These are phyloP conservation scores for Simplicillium sp. DNA, from an alignment of 2,329 filamentous ascomycete genomes.

Conservation along the genomic window DNA sequence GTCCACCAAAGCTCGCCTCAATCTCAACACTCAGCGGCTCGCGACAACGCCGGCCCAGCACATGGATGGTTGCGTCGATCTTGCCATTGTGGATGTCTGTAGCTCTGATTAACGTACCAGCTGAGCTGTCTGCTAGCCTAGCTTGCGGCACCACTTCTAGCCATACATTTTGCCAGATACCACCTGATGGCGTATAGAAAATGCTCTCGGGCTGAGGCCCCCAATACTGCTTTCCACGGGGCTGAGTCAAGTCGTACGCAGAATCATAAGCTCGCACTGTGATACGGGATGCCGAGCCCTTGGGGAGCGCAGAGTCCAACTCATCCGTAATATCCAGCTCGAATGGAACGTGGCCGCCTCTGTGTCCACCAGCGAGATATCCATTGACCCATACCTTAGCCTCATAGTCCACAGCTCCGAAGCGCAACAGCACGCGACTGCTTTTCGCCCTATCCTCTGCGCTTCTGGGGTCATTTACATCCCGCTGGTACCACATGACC, in stretches of 20 bases:
- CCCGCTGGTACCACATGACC: slow-evolving; percentile 57
- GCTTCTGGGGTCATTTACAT: slow-evolving; percentile 38
- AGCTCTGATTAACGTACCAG: slow-evolving; percentile 47
- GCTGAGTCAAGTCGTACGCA: slow-evolving; percentile 53
- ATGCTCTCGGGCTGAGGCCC: slow-evolving; percentile 49
- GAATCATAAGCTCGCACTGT: slow-evolving; percentile 54
- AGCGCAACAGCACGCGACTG: slow-evolving; percentile 39
- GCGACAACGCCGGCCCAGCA: slow-evolving; percentile 37
- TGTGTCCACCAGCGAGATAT: slow-evolving; percentile 40
- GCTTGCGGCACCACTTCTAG: slow-evolving; percentile 43
- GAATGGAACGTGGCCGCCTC: slow-evolving; percentile 50
- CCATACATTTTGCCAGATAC: slow-evolving; percentile 50
- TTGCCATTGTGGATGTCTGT: slow-evolving; percentile 42
- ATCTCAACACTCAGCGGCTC: slow-evolving; percentile 40
- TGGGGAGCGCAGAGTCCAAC: slow-evolving; percentile 16
- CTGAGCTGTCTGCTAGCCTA: slow-evolving; percentile 43
- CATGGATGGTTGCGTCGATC: slow-evolving; percentile 38
- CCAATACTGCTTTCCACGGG: slow-evolving; percentile 61
- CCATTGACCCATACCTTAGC: slow-evolving; percentile 48
- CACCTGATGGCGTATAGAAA: slow-evolving; percentile 48
- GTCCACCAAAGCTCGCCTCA: slow-evolving; percentile 40
- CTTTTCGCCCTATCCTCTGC: slow-evolving; percentile 27
- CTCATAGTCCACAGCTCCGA: slow-evolving; percentile 54
- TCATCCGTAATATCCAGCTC: slow-evolving; percentile 48
- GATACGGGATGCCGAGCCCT: slow-evolving; percentile 17